Conservation (phyloP, 2,329 filamentous ascomycete species). For the Fusarium pseudoanthophilum region DNA sequence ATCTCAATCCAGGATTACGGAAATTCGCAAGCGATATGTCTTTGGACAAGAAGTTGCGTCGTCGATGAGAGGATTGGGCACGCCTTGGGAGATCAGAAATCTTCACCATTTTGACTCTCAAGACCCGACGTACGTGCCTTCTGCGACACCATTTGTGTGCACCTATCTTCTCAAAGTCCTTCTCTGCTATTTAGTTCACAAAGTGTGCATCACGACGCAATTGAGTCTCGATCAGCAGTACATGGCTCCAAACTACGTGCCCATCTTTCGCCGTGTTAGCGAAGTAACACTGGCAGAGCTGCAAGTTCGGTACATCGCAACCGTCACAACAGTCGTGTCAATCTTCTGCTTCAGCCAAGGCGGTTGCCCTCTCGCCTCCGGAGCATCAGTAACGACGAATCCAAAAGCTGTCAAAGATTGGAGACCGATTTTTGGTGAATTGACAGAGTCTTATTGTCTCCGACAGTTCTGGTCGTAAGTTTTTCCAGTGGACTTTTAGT, state of each 20-base stretch:
- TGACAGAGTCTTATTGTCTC: conserved; percentile 28
- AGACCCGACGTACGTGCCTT: conserved; percentile 22
- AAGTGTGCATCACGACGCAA: conserved; percentile 30
- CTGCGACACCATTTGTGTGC: conserved; percentile 8
- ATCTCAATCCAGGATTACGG: neutral
- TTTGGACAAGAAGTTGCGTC: conserved; percentile 38
- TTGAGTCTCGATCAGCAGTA: conserved; percentile 25
- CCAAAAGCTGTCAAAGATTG: conserved; percentile 30
- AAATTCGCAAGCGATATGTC: conserved; percentile 26
- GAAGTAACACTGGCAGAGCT: conserved; percentile 20
- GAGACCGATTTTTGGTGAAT: conserved; percentile 31
- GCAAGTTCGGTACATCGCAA: conserved; percentile 34
- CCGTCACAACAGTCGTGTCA: conserved; percentile 33
- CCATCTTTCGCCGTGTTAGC: conserved; percentile 26
- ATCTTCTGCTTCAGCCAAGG: conserved; percentile 40
- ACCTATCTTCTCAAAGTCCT: conserved; percentile 27
- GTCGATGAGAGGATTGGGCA: conserved; percentile 36
- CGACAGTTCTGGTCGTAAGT: conserved; percentile 39
- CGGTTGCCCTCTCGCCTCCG: conserved; percentile 30
- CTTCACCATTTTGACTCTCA: conserved; percentile 37
- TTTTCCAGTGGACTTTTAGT: neutral
- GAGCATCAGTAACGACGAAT: conserved; percentile 19
- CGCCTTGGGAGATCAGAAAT: conserved; percentile 37
- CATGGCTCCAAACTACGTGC: conserved; percentile 20
- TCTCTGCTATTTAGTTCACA: conserved; percentile 28